Percentiles rank a stretch among this genome's conserved stretches.
phyloP scores from a whole-genome alignment of 2,329 filamentous ascomycete species.

The Monilinia polystroma region DNA sequence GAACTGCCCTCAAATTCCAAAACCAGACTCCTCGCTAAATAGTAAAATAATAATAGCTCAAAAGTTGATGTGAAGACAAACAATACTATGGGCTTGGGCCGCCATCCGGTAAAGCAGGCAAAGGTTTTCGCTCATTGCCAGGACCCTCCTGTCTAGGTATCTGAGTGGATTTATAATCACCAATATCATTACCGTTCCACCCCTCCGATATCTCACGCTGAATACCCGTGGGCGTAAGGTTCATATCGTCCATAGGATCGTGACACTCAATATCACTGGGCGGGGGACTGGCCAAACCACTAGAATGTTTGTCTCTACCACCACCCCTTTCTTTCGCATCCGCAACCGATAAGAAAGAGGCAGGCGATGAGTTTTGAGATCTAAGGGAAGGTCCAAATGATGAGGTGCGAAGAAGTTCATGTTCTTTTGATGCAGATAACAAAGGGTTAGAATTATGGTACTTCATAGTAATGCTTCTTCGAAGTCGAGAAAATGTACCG shows the following conservation, averaged over 20 bases:
- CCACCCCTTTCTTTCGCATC: constrained; percentile 6
- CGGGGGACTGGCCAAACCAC: constrained; percentile 10
- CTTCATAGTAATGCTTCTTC: constrained; percentile 19
- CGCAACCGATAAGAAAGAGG: constrained; percentile 11
- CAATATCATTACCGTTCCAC: neutral
- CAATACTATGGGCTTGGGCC: neutral
- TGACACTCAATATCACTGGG: constrained; percentile 9
- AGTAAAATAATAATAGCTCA: neutral
- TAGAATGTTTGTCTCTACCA: neutral
- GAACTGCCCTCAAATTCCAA: neutral
- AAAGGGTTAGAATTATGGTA: constrained; percentile 10
- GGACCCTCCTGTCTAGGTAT: neutral
- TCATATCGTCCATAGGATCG: constrained; percentile 16
- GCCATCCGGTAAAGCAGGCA: constrained; percentile 13
- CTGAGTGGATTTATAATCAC: neutral
- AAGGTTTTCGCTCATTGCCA: constrained; percentile 5
- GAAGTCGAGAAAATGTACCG: constrained; percentile 20
- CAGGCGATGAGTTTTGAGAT: constrained; percentile 13
- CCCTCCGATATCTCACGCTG: neutral
- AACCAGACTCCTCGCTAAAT: constrained; percentile 18
- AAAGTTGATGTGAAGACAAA: neutral
- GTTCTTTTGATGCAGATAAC: constrained; percentile 13
- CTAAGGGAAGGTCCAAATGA: constrained; percentile 16
- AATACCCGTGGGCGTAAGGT: neutral
- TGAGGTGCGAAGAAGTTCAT: constrained; percentile 17